Base-by-base conservation (phyloP, 2,329 filamentous ascomycete species). In the Amphichorda felina region DNA sequence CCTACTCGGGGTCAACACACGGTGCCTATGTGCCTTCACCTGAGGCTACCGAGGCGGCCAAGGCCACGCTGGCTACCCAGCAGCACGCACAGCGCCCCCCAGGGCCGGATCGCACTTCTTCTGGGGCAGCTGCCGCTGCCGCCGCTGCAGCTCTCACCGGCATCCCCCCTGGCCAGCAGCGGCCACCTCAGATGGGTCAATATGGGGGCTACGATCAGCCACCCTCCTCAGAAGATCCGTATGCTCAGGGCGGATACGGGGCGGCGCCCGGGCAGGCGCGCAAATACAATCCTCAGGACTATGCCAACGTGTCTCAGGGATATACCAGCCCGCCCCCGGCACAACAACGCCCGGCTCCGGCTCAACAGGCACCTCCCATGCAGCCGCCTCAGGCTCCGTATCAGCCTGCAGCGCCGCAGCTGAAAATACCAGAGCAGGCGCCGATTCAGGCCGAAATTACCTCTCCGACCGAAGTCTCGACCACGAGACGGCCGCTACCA, bases 231-330 rank as follows among this genome's bases (percentile, higher is more conserved):
- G 54, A 56, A n/a, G 59, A 63, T 22, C 45, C 49, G 3, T 61
- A 59, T 40, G 48, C 43, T 26, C 49, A 53, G 35, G 45, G 46
- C n/a, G 51, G 48, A 22, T 36, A 18, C 54, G 56, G 37, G 53
- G 50, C 9, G 44, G 43, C 35, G 17, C 54, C 53, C 31, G 43
- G 50, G 13, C 54, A 55, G 24, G 58, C 61, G 13, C 65, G 75
- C 28, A 75, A 75, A 45, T 91, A 91, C 54, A 84, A 91, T 52
- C 84, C 84, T 19, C 75, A 75, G 17, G 79, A 80, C 43, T 91
- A 88, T 53, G 81, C 79, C 40, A 75, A 69, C 49, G 70, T 75
- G 45, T 69, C 63, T 48, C 50, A 51, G 18, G 46, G 56, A 36
- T 76, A 69, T 44, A 59, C 45, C 28, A 45, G 41, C 22, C 54